phyloP scores from a whole-genome alignment of 768 basidiomycete genomes.

The Neoboletus brunneissimus region DNA sequence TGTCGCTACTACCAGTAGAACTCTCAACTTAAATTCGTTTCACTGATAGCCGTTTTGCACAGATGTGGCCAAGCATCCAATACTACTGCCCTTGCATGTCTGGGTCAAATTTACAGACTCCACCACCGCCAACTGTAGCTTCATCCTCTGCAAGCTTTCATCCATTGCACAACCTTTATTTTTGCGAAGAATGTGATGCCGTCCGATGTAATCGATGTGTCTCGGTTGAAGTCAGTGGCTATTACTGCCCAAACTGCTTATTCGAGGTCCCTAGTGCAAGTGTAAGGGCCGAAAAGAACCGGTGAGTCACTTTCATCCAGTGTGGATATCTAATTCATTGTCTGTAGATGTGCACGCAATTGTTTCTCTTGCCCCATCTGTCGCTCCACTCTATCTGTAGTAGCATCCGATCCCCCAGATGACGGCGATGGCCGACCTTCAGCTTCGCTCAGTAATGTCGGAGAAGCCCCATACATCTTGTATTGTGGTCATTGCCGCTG shows the following conservation, averaged over 20 bases:
- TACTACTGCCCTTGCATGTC: slow-evolving; percentile 80
- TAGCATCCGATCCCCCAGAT: slow-evolving; percentile 81
- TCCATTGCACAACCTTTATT: slow-evolving; percentile 81
- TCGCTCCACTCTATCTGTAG: slow-evolving; percentile 83
- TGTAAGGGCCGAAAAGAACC: slow-evolving; percentile 96
- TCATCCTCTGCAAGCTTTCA: slow-evolving; percentile 84
- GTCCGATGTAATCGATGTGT: slow-evolving; percentile 93
- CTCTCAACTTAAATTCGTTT: background rate
- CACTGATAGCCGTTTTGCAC: background rate
- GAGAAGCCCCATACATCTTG: slow-evolving; percentile 87
- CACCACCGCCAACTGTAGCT: slow-evolving; percentile 71
- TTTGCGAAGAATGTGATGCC: slow-evolving; percentile 98
- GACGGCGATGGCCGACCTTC: slow-evolving; percentile 52
- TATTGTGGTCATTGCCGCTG: slow-evolving; percentile 92
- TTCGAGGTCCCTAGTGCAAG: slow-evolving; percentile 99
- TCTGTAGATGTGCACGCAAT: slow-evolving; percentile 87
- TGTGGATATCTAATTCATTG: background rate
- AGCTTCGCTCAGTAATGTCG: slow-evolving; percentile 56
- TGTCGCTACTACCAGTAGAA: no score
- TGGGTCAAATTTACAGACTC: slow-evolving; percentile 36
- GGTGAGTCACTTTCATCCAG: slow-evolving; percentile 44
- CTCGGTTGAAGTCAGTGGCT: slow-evolving; percentile 89
- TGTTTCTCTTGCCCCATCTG: slow-evolving; percentile 97
- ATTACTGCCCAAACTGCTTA: slow-evolving; percentile 97
- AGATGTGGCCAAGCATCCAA: slow-evolving; percentile 44